Evolutionary conservation across 768 basidiomycete genomes (phyloP).

Genomic region (Ramaria rubella): DNA sequence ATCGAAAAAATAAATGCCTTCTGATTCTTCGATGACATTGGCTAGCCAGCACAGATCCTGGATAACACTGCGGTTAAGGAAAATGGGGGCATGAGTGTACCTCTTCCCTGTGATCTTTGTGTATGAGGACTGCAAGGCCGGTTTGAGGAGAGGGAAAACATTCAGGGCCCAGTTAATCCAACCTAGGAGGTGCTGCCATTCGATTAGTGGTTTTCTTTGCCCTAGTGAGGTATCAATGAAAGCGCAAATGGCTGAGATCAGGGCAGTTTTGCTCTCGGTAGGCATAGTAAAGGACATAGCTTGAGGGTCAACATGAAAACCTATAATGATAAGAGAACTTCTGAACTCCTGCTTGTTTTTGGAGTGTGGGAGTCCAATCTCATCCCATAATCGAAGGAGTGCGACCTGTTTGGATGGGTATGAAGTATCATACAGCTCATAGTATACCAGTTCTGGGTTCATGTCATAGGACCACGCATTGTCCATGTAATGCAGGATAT

Average conservation of each 20-base stretch:
- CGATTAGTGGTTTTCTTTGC: slow-evolving; percentile 11
- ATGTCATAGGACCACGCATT: not conserved
- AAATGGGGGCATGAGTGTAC: no score
- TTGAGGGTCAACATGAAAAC: slow-evolving; percentile 32
- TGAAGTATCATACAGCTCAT: not conserved
- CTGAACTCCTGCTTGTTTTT: no score
- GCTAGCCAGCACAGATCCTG: slow-evolving; percentile 30
- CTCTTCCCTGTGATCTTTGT: slow-evolving; percentile 27
- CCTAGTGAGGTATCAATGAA: slow-evolving; percentile 8
- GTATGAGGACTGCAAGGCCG: no score
- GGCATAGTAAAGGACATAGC: slow-evolving; percentile 26
- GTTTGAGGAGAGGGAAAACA: no score
- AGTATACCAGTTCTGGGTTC: not conserved
- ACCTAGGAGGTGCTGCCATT: slow-evolving; percentile 28
- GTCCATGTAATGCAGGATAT: not conserved
- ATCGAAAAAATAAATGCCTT: slow-evolving; percentile 20
- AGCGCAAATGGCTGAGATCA: slow-evolving; percentile 12
- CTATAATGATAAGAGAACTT: slow-evolving; percentile 28
- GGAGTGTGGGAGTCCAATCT: not conserved
- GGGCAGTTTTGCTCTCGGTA: slow-evolving; percentile 9
- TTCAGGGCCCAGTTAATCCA: no score
- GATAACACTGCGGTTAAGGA: slow-evolving; percentile 23
- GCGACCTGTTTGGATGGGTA: not conserved
- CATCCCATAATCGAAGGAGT: not conserved
- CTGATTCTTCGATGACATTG: slow-evolving; percentile 14